phyloP scores from a whole-genome alignment of 768 basidiomycete genomes.

The Podaxis sp. region DNA sequence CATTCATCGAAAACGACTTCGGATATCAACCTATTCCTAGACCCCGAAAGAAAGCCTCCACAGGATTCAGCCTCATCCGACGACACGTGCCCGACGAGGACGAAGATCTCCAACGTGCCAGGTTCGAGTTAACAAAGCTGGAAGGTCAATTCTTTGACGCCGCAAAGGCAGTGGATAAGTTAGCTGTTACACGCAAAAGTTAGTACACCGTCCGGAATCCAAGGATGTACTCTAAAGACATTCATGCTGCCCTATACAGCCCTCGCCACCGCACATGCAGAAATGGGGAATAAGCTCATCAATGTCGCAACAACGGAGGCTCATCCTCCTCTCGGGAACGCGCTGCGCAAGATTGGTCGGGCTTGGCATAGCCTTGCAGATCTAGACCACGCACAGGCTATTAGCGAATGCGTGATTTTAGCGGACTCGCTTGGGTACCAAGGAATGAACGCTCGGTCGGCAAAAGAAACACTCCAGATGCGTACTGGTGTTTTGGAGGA shows the following conservation, averaged over 20 bases:
- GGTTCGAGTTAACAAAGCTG: slow-evolving; percentile 87
- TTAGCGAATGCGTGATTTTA: slow-evolving; percentile 91
- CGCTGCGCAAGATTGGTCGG: slow-evolving; percentile 81
- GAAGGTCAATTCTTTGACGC: slow-evolving; percentile 92
- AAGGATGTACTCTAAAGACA: not conserved
- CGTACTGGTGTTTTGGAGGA: slow-evolving; percentile 91
- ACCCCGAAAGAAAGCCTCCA: slow-evolving; percentile 64
- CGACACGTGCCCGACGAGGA: slow-evolving; percentile 91
- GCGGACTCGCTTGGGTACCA: slow-evolving; percentile 98
- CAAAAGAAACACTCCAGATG: slow-evolving; percentile 90
- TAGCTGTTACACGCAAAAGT: slow-evolving; percentile 80
- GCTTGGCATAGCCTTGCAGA: slow-evolving; percentile 86
- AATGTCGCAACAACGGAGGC: slow-evolving; percentile 87
- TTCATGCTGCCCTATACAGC: slow-evolving; percentile 36
- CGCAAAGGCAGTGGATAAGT: slow-evolving; percentile 85
- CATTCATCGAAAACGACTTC: slow-evolving; percentile 97
- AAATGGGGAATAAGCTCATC: slow-evolving; percentile 91
- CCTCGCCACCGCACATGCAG: slow-evolving; percentile 71
- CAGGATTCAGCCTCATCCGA: slow-evolving; percentile 73
- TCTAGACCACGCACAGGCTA: slow-evolving; percentile 85
- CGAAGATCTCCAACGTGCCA: slow-evolving; percentile 84
- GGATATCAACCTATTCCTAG: slow-evolving; percentile 87
- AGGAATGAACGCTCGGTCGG: slow-evolving; percentile 93
- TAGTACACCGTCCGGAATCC: slow-evolving; percentile 15
- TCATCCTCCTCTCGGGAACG: slow-evolving; percentile 78